Base-by-base conservation (phyloP, 768 basidiomycete genomes). In the Lactifluus piperatus region DNA sequence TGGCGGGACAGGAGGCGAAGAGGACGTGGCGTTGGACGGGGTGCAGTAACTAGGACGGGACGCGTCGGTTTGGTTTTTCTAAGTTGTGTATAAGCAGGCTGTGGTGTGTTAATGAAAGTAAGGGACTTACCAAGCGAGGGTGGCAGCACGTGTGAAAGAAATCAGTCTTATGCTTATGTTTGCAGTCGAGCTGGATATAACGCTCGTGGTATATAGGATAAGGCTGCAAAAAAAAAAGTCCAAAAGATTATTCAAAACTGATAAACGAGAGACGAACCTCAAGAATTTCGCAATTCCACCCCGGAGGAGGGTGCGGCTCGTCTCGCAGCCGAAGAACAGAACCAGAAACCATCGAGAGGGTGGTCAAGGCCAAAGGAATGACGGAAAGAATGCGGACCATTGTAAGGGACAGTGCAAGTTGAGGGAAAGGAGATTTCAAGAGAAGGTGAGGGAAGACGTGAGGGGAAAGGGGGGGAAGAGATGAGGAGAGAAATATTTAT, bases 61-160 rank as follows among this genome's bases (percentile, higher is more conserved):
- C 79, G 81, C 62, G 71, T 69, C 37, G 83, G 76, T 53, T 71
- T 79, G 73, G 85, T 76, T 51, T 67, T 78, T 75, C 83, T 84
- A 48, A 52, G 16, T 36, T 29, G 27, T 20, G 22, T 20, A 41
- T 32, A 41, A 47, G 50, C 41, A 16, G 14, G 45, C 32, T 18
- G n/a, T 47, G 13, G 52, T 62, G 39, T 37, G 65, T 26, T 22
- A 24, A 36, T 24, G 48, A 37, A 22, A 34, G 44, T 11, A 1
- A 47, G 4, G 4, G 10, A 26, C 77, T 41, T 68, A 84, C 84
- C 67, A 84, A 74, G 60, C 88, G 73, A 58, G 88, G 84, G 69
- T 82, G 82, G 76, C 88, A 88, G 68, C 91, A 91, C 29, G 67
- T 56, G 55, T 81, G 74, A 70, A 88, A 91, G 75, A 85, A 85